Evolutionary conservation across 139 green algal species (phyloP).

Genomic region (Chlorella sorokiniana): DNA sequence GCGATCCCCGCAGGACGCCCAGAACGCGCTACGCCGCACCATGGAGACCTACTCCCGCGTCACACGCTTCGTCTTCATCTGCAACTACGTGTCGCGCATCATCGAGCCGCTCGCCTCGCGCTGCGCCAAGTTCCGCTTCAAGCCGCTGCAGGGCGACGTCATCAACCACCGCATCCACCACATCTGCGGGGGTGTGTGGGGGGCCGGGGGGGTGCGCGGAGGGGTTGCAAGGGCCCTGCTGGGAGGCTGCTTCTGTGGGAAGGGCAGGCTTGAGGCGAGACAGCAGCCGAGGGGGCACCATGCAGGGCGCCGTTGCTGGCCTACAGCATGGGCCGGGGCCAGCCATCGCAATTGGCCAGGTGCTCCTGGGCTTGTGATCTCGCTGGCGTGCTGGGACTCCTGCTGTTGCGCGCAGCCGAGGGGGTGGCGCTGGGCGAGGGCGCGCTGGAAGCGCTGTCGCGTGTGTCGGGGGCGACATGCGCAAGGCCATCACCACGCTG

Average conservation of each 20-base stretch:
- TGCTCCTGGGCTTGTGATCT: neutral
- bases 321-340: neutral
- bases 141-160: slow-evolving; percentile 57
- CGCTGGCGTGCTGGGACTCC: too few species aligned
- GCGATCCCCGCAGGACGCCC: slow-evolving; percentile 73
- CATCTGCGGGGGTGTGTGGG: slow-evolving; percentile 64
- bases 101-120: slow-evolving; percentile 95
- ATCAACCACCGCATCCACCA: slow-evolving; percentile 70
- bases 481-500: slow-evolving; percentile 90
- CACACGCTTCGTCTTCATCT: slow-evolving; percentile 97
- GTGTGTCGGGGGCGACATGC: slow-evolving; percentile 86
- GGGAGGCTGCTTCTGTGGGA: neutral
- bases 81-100: slow-evolving; percentile 99
- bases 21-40: slow-evolving; percentile 96
- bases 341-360: neutral
- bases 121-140: slow-evolving; percentile 92
- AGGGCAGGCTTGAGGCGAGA: neutral
- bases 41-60: slow-evolving; percentile 94
- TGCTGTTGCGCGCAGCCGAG: slow-evolving; percentile 57
- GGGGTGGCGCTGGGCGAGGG: slow-evolving; percentile 66
- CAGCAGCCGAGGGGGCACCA: neutral
- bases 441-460: slow-evolving; percentile 62
- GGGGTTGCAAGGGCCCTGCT: neutral
- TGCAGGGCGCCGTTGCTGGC: too few species aligned
- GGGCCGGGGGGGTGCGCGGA: neutral